Conservation (phyloP, 495 filamentous ascomycete genomes). For the Penicillium atrosanguineum region DNA sequence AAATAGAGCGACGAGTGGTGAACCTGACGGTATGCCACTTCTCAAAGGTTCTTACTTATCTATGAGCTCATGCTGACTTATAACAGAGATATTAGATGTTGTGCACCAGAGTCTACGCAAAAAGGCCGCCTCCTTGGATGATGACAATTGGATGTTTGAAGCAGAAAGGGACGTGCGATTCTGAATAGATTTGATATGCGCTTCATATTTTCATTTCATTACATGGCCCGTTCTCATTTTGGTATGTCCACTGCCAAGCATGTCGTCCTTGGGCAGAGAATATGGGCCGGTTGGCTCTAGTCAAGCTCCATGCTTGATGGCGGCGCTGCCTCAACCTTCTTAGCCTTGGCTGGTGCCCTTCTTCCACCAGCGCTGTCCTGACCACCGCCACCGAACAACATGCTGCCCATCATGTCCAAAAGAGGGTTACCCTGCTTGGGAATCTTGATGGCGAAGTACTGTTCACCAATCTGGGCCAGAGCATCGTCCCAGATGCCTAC, state of each 20-base stretch:
- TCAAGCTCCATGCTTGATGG: conserved; percentile 55
- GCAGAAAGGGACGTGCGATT: conserved; percentile 52
- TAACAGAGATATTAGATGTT: conserved; percentile 65
- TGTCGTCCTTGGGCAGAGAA: neutral
- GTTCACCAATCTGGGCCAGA: conserved; percentile 84
- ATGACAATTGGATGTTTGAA: conserved; percentile 93
- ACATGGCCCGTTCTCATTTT: conserved; percentile 9
- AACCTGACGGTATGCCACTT: conserved; percentile 60
- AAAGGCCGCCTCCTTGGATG: conserved; percentile 68
- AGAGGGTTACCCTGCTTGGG: conserved; percentile 84
- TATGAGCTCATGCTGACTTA: neutral
- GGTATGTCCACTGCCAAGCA: conserved; percentile 8
- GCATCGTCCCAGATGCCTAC: conserved; percentile 76
- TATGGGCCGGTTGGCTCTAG: conserved; percentile 22
- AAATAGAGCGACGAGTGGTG: conserved; percentile 57
- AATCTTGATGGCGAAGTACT: conserved; percentile 95
- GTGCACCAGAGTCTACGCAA: conserved; percentile 68
- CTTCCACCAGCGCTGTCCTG: conserved; percentile 44
- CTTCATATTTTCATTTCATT: conserved; percentile 22
- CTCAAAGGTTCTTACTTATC: neutral
- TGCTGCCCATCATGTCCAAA: conserved; percentile 95
- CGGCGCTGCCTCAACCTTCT: conserved; percentile 47
- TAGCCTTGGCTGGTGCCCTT: conserved; percentile 34
- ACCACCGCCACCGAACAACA: conserved; percentile 69
- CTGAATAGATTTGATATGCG: conserved; percentile 14